These are phyloP conservation scores for Blastomyces percursus DNA, from an alignment of 2,329 filamentous ascomycete genomes.

Conservation along the genomic window DNA sequence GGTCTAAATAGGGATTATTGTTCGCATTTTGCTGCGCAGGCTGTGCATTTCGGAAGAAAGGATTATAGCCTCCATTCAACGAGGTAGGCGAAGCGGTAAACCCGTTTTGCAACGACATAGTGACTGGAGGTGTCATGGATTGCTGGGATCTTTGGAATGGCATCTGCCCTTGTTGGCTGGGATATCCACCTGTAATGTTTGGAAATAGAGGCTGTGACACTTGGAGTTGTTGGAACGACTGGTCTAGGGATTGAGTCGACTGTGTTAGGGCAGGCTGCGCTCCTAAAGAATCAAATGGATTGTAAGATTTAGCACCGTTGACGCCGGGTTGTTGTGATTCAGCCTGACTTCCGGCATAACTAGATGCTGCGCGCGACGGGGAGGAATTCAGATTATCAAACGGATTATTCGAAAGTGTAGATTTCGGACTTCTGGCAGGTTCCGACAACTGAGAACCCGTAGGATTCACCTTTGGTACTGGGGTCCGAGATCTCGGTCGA, in stretches of 20 bases:
- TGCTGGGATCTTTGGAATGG: slow-evolving; percentile 33
- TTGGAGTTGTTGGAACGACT: slow-evolving; percentile 66
- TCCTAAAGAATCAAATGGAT: slow-evolving; percentile 53
- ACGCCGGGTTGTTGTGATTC: slow-evolving; percentile 19
- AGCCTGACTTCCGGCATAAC: neutral
- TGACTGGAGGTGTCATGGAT: slow-evolving; percentile 35
- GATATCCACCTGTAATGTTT: slow-evolving; percentile 58
- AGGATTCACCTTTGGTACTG: slow-evolving; percentile 28
- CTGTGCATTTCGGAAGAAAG: slow-evolving; percentile 27
- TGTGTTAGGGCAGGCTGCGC: slow-evolving; percentile 24
- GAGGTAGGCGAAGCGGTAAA: slow-evolving; percentile 28
- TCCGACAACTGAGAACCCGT: slow-evolving; percentile 14
- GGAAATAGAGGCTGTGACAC: slow-evolving; percentile 62
- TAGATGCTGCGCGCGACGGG: slow-evolving; percentile 12
- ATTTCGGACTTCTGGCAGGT: slow-evolving; percentile 13
- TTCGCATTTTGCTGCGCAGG: slow-evolving; percentile 19
- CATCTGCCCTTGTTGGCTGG: slow-evolving; percentile 31
- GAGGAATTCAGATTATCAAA: slow-evolving; percentile 48
- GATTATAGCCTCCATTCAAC: slow-evolving; percentile 20
- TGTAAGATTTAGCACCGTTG: slow-evolving; percentile 38
- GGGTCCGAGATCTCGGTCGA: slow-evolving; percentile 45
- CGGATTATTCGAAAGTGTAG: slow-evolving; percentile 48
- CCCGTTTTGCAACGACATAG: slow-evolving; percentile 23
- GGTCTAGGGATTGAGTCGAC: slow-evolving; percentile 41
- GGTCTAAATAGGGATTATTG: slow-evolving; percentile 18